Conservation (phyloP, 352 stramenopile genomes). For the Phytophthora cryptogea region DNA sequence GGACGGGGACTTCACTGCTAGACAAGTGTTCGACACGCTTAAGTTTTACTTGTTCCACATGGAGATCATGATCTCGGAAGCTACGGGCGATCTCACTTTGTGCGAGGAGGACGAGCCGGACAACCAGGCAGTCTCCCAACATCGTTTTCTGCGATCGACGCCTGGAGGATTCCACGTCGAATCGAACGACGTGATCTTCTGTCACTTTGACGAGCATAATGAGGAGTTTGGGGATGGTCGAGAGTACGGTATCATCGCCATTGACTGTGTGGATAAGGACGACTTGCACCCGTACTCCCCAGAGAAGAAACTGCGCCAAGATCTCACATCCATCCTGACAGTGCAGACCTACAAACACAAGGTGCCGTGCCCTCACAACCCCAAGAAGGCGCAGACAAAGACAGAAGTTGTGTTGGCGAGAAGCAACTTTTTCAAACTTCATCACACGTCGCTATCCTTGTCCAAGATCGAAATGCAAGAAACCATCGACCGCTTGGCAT, state of each 20-base stretch:
- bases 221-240: constrained; percentile 25
- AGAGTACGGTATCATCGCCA: constrained; percentile 31
- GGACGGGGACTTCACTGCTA: constrained; percentile 21
- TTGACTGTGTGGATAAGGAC: constrained; percentile 42
- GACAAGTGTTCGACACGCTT: constrained; percentile 32
- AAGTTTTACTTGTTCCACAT: constrained; percentile 39
- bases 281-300: constrained; percentile 38
- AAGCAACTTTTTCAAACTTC: constrained; percentile 44
- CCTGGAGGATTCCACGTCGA: constrained; percentile 34
- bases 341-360: constrained; percentile 28
- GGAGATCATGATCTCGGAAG: constrained; percentile 48
- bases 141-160: constrained; percentile 33
- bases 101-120: constrained; percentile 27
- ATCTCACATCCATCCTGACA: constrained; percentile 37
- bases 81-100: constrained; percentile 35
- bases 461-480: constrained; percentile 32
- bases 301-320: constrained; percentile 33
- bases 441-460: constrained; percentile 29
- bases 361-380: constrained; percentile 6
- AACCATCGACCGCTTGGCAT: constrained; percentile 32
- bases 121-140: constrained; percentile 26
- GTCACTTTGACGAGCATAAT: constrained; percentile 34
- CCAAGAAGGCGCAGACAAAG: constrained; percentile 24
- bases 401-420: constrained; percentile 39
- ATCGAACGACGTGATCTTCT: constrained; percentile 35